These are phyloP conservation scores for Fusarium sublunatum DNA, from an alignment of 2,329 filamentous ascomycete species.

Conservation along the genomic window DNA sequence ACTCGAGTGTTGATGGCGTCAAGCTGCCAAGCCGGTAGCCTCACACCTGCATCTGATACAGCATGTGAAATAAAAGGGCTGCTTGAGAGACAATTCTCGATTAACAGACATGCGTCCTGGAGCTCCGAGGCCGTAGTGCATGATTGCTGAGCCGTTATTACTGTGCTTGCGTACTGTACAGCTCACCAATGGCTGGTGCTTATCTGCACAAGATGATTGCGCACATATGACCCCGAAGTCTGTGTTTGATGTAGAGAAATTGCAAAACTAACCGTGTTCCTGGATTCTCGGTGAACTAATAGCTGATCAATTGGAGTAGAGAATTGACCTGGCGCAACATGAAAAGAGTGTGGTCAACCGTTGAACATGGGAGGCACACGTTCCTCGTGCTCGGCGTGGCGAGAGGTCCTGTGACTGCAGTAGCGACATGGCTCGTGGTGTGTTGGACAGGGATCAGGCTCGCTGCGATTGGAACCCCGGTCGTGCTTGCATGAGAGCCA, in stretches of 20 bases:
- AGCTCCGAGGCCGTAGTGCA: slow-evolving; percentile 3
- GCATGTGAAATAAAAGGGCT: slow-evolving; percentile 4
- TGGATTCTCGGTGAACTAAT: slow-evolving; percentile 46
- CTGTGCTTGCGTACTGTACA: slow-evolving; percentile 21
- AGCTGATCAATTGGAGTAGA: slow-evolving; percentile 41
- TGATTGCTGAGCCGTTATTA: slow-evolving; percentile 9
- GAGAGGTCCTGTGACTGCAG: slow-evolving; percentile 47
- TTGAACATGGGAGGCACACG: slow-evolving; percentile 32
- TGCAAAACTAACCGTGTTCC: slow-evolving; percentile 38
- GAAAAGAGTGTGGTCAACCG: slow-evolving; percentile 24
- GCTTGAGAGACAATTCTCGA: slow-evolving; percentile 1
- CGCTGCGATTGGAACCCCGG: slow-evolving; percentile 46
- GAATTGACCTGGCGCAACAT: slow-evolving; percentile 30
- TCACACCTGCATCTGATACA: background rate
- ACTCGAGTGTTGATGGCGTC: slow-evolving; percentile 28
- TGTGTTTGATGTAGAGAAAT: slow-evolving; percentile 19
- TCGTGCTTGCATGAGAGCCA: slow-evolving; percentile 42
- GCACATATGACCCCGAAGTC: slow-evolving; percentile 36
- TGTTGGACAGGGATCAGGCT: slow-evolving; percentile 45
- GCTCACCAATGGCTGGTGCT: slow-evolving; percentile 15
- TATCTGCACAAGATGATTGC: slow-evolving; percentile 32
- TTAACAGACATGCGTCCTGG: slow-evolving; percentile 2
- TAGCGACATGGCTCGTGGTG: slow-evolving; percentile 44
- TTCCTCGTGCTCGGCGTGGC: slow-evolving; percentile 43
- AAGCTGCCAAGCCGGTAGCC: slow-evolving; percentile 15